phyloP scores from a whole-genome alignment of 176 grass and related monocot genomes.

The Zoysia japonica region DNA sequence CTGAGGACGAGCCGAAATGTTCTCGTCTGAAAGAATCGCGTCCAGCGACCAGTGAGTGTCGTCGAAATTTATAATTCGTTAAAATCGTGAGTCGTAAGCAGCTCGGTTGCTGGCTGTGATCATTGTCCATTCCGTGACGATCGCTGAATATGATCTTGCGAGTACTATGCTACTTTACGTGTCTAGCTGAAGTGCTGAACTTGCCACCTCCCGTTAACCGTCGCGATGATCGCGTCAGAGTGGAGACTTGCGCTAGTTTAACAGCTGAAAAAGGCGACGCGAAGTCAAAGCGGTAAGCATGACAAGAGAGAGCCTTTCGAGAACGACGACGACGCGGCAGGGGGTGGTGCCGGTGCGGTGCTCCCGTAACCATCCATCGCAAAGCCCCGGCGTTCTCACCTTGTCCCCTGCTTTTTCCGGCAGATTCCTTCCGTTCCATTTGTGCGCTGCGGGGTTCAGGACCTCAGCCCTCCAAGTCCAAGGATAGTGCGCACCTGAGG shows the following conservation, averaged over 20 bases:
- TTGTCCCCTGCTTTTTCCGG: slow-evolving; percentile 22
- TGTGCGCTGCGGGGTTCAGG: background rate
- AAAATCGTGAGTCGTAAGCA: background rate
- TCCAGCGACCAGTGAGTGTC: background rate
- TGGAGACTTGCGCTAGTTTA: background rate
- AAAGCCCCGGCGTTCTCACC: slow-evolving; percentile 33
- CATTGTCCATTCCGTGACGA: background rate
- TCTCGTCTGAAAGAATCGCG: background rate
- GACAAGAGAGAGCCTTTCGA: background rate
- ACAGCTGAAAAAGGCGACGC: slow-evolving; percentile 8
- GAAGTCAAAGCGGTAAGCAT: slow-evolving; percentile 29
- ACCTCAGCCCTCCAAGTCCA: background rate
- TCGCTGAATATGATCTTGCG: background rate
- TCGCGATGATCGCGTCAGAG: slow-evolving; percentile 6
- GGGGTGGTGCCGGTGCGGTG: background rate
- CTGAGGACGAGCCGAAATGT: background rate
- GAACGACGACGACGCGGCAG: slow-evolving; percentile 16
- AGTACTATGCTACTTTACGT: background rate
- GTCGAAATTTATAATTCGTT: too few relatives aligned
- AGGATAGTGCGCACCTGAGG: background rate
- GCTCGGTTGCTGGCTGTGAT: background rate
- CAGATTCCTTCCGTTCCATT: background rate
- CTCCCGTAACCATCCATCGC: slow-evolving; percentile 36
- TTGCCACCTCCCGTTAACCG: slow-evolving; percentile 8
- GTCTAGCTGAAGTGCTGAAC: background rate